phyloP scores from a whole-genome alignment of 1,284 basidiomycete genomes.

The Ceratorhiza oryzae-sativae region DNA sequence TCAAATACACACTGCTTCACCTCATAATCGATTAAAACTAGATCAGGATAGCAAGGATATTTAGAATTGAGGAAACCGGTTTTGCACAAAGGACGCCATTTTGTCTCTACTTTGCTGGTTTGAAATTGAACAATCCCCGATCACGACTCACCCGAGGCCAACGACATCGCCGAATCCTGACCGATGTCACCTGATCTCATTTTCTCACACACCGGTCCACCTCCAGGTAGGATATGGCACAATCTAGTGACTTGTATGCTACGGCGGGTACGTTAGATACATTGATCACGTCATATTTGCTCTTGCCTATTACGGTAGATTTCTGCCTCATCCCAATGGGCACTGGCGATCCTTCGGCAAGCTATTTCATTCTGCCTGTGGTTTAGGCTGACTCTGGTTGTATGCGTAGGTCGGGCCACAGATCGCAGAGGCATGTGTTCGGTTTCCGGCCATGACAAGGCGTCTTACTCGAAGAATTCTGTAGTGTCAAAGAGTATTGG shows the following conservation, averaged over 20 bases:
- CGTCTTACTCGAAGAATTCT: background rate
- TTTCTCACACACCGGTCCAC: background rate
- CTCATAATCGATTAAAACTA: too few relatives aligned
- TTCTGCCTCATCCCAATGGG: slow-evolving; percentile 87
- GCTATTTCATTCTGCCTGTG: slow-evolving; percentile 38
- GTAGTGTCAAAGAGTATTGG: slow-evolving; percentile 78
- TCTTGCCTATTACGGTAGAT: slow-evolving; percentile 53
- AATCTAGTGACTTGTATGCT: slow-evolving; percentile 46
- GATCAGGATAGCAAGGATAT: too few relatives aligned
- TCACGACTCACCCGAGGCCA: too few relatives aligned
- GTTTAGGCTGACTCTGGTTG: slow-evolving; percentile 13
- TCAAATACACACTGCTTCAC: too few relatives aligned
- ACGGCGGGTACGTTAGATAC: slow-evolving; percentile 15
- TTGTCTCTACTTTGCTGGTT: too few relatives aligned
- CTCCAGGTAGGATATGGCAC: background rate
- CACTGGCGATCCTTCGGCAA: slow-evolving; percentile 71
- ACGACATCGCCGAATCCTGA: too few relatives aligned
- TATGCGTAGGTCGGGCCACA: slow-evolving; percentile 51
- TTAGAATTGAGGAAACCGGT: too few relatives aligned
- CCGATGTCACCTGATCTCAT: background rate
- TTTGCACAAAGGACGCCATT: too few relatives aligned
- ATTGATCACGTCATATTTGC: background rate
- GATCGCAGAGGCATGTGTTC: slow-evolving; percentile 50
- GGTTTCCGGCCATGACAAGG: slow-evolving; percentile 56
- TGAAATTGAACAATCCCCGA: too few relatives aligned